phyloP scores from a whole-genome alignment of 148 eudicot species.

The Vaccinium corymbosum region DNA sequence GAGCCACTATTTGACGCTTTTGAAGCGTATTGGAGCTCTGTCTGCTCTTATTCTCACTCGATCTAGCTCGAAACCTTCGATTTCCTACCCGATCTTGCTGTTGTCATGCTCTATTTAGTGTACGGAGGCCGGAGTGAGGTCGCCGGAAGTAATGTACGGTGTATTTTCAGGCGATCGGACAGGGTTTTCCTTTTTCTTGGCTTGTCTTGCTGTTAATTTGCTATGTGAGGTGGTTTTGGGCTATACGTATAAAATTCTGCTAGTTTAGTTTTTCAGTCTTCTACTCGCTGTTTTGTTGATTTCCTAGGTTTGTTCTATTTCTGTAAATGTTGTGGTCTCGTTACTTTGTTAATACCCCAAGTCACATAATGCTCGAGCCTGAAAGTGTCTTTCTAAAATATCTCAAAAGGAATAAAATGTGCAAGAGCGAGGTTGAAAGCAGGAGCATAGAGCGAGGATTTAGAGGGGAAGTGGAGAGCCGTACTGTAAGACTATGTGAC shows the following conservation, averaged over 20 bases:
- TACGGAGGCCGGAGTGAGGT: background rate
- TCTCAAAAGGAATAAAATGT: background rate
- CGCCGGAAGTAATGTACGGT: background rate
- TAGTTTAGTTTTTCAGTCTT: background rate
- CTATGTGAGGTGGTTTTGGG: background rate
- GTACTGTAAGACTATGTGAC: background rate
- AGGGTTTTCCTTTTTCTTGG: background rate
- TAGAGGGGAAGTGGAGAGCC: background rate
- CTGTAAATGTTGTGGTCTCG: background rate
- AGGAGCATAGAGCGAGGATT: too few relatives aligned
- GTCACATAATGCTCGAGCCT: background rate
- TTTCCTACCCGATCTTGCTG: constrained; percentile 1
- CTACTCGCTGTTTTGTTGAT: background rate
- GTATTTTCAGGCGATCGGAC: constrained; percentile 17
- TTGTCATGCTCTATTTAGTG: background rate
- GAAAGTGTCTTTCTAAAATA: background rate
- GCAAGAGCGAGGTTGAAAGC: background rate
- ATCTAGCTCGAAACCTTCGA: constrained; percentile 23
- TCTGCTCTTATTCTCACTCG: constrained; percentile 6
- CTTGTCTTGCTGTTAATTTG: background rate
- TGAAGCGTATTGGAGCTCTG: constrained; percentile 5
- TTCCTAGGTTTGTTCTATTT: background rate
- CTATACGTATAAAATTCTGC: background rate
- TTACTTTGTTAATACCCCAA: background rate
- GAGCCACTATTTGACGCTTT: background rate